A percentile compares a stretch with the other conserved stretches of the same genome.
Evolutionary conservation across 345 rosid genomes (phyloP).

Genomic region (Bretschneidera sinensis): DNA sequence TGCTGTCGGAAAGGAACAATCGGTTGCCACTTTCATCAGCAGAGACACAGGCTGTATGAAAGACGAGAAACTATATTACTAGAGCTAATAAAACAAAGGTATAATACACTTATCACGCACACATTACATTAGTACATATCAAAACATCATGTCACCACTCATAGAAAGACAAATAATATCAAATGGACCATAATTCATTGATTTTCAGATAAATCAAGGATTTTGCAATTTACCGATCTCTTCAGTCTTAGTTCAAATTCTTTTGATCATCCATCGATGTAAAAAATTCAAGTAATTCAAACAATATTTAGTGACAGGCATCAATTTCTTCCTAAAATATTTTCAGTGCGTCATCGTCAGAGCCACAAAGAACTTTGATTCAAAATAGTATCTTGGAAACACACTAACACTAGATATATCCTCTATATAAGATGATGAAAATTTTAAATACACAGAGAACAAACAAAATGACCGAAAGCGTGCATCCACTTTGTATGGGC

Average conservation of each 20-base stretch:
- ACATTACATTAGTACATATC: neutral
- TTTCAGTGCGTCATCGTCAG: neutral
- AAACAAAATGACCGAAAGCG: neutral
- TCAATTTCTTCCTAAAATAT: neutral
- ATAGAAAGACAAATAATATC: neutral
- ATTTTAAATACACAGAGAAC: neutral
- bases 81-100: neutral
- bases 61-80: neutral
- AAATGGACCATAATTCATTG: neutral
- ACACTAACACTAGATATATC: too few species aligned
- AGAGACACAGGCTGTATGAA: constrained; percentile 63
- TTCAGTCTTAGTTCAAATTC: neutral
- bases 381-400: neutral
- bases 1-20: constrained; percentile 84
- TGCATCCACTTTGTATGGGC: too few species aligned
- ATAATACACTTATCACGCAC: neutral
- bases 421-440: neutral
- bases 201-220: neutral
- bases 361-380: neutral
- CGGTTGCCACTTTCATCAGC: constrained; percentile 63
- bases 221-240: neutral
- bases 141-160: neutral
- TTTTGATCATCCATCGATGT: neutral
- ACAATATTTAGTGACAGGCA: neutral
- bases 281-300: neutral